Evolutionary conservation across 2,329 filamentous ascomycete species (phyloP).

Genomic region (Alternaria rosae): DNA sequence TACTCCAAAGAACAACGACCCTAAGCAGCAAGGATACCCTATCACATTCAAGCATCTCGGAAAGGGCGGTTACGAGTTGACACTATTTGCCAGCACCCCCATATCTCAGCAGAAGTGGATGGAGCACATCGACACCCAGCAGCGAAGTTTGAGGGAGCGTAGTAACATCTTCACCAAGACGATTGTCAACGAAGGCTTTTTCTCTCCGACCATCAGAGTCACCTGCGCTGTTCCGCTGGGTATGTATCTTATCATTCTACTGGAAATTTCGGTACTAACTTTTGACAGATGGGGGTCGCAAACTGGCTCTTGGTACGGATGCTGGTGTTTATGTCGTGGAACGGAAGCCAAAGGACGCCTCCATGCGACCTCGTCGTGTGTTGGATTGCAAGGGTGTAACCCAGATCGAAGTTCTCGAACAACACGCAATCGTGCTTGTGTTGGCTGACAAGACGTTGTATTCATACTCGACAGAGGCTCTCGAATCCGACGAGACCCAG

Average conservation of each 20-base stretch:
- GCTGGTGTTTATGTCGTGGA: constrained; percentile 92
- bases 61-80: constrained; percentile 92
- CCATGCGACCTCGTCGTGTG: constrained; percentile 77
- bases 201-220: constrained; percentile 85
- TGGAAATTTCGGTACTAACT: constrained; percentile 26
- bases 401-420: constrained; percentile 94
- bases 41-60: constrained; percentile 97
- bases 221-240: constrained; percentile 94
- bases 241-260: constrained; percentile 54
- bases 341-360: constrained; percentile 82
- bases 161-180: constrained; percentile 75
- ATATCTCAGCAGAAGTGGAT: constrained; percentile 95
- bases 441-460: constrained; percentile 91
- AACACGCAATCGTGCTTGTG: constrained; percentile 90
- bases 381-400: constrained; percentile 88
- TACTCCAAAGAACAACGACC: constrained; percentile 44
- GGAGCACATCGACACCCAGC: constrained; percentile 90
- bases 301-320: constrained; percentile 93
- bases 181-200: constrained; percentile 83
- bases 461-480: constrained; percentile 85
- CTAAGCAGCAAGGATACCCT: constrained; percentile 79
- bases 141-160: constrained; percentile 80
- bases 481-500: constrained; percentile 79
- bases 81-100: constrained; percentile 84
- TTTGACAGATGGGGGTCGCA: constrained; percentile 82